These are phyloP conservation scores for Aspergillus cavernicola DNA, from an alignment of 495 filamentous ascomycete genomes.

Conservation along the genomic window DNA sequence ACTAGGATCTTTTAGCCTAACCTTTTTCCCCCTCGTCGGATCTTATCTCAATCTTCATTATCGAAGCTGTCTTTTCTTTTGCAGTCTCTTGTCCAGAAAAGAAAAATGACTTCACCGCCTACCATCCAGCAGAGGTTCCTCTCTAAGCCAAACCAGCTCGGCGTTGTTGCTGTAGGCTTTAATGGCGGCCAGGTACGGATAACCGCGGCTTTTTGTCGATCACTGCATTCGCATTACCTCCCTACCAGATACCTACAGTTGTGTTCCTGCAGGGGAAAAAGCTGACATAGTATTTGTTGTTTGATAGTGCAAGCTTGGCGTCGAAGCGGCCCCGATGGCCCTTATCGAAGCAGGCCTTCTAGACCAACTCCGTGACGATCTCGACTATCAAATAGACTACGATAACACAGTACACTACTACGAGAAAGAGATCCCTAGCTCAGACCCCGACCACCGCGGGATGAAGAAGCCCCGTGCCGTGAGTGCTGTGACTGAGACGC, in stretches of 20 bases:
- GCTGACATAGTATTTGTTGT: neutral
- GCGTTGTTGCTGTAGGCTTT: slow-evolving; percentile 93
- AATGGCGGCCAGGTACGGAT: slow-evolving; percentile 84
- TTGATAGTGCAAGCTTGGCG: slow-evolving; percentile 80
- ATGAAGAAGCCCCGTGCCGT: slow-evolving; percentile 94
- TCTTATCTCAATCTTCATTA: too few relatives aligned
- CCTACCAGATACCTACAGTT: neutral
- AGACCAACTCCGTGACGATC: slow-evolving; percentile 73
- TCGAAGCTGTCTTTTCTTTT: slow-evolving; percentile 7
- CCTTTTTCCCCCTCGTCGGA: slow-evolving; percentile 10
- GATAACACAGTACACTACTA: slow-evolving; percentile 84
- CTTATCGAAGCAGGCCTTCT: slow-evolving; percentile 88
- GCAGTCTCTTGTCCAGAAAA: neutral
- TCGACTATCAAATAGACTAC: slow-evolving; percentile 82
- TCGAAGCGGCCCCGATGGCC: slow-evolving; percentile 88
- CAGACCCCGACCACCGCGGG: slow-evolving; percentile 66
- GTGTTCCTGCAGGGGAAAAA: neutral
- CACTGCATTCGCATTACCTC: neutral
- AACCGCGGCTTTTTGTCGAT: slow-evolving; percentile 11
- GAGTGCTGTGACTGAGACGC: slow-evolving; percentile 75
- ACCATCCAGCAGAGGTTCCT: slow-evolving; percentile 82
- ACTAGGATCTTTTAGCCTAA: slow-evolving; percentile 21
- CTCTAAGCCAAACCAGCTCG: slow-evolving; percentile 68
- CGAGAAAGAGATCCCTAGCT: slow-evolving; percentile 64
- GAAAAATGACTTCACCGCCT: slow-evolving; percentile 62